Evolutionary conservation across 257 asterid species (phyloP), one percentile per base, ranked within the genome.

Genomic region (Ligustrum vulgare): DNA sequence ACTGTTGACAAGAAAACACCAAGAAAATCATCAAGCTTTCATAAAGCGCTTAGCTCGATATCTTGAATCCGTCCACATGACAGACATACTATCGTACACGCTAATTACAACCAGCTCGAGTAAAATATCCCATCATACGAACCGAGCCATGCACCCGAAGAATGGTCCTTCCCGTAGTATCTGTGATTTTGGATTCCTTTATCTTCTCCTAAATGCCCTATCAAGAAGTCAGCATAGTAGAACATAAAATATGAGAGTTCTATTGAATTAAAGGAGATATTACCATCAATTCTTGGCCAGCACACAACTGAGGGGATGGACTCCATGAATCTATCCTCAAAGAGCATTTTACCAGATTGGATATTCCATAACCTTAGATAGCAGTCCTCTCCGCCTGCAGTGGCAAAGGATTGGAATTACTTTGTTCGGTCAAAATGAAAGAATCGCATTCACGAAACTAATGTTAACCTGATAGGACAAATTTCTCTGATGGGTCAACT

Each of bases 361-460:
- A 95, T 87, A 79, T 90, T 82, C 99, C 99, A 93, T 68, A 91
- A 76, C 49, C 98, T 93, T 72, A 93, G 28, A 72, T 84, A 80
- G 87, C 88, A 87, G 84, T 94, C 99, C 86, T 92, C 98, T 76
- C 98, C 99, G 77, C 99, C 98, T 89, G 76, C 45, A 80, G 67
- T n/a, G 2, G 65, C 71, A 63, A 43, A 56, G 45, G 60, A 12
- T 71, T 51, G 63, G 63, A 69, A 36, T 73, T 64, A 41, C 63
- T 58, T 71, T 34, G 72, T 71, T 54, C 81, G 65, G 58, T 77
- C 56, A 32, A 18, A 56, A 63, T 58, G 6, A 37, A n/a, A 2
- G 18, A 65, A 18, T 4, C 13, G 25, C 9, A 15, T 63, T 65
- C 75, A 77, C 64, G 28, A 69, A 76, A 79, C 72, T 33, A 32